Evolutionary conservation across 306 rosid genomes (phyloP), one percentile per base, ranked within the genome.

Genomic region (Heteromeles arbutifolia): DNA sequence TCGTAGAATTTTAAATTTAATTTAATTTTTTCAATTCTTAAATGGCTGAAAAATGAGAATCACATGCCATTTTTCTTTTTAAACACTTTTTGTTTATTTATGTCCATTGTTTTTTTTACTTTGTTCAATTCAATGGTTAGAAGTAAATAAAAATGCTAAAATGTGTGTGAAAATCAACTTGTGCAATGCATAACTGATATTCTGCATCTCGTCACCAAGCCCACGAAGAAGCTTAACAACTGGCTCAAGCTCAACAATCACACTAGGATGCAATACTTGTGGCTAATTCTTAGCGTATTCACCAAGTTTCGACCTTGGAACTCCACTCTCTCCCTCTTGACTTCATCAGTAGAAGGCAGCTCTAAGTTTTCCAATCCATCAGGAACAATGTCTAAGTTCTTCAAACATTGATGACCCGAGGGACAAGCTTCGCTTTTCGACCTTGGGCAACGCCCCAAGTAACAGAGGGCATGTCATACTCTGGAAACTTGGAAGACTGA

Each of bases 401-500:
- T 95, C 48, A 92, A 82, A 71, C 85, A 95, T 90, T 79, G 48
- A 95, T 95, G 21, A 95, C 97, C 15, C 88, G 87, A 3, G 97
- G 89, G 25, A 95, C 96, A 5, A 95, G 97, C 83, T 84, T 92
- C 85, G 92, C 97, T 79, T 92, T 95, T 6, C 96, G 88, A 21
- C 99, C 97, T 58, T 89, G 99, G 70, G 92, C 88, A 13, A 88
- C 89, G 24, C 99, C 99, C 96, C 97, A 95, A 21, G 99, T 95
- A n/a, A 92, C 99, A 0, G 97, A 79, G 37, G 99, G 97, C 97
- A 95, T 92, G 67, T 95, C 91, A 82, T 90, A 95, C 84, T 95
- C 97, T 2, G 93, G 96, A 52, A 86, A 87, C 70, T 90, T 89
- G 4, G 93, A 89, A 21, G 90, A 43, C 70, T 89, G 89, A 4